phyloP scores from a whole-genome alignment of 257 asterid genomes.

The Scutellaria minor region DNA sequence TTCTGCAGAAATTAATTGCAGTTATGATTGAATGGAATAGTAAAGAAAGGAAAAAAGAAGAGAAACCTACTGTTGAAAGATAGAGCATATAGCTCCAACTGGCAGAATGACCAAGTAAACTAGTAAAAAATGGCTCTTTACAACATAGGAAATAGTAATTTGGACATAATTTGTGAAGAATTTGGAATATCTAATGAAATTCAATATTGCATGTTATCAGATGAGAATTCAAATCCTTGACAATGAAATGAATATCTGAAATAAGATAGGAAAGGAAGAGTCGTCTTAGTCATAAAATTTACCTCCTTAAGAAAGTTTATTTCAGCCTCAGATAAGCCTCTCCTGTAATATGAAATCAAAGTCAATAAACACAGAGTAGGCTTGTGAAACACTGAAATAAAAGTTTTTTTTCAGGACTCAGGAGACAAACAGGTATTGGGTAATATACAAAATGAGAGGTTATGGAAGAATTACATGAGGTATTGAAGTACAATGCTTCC shows the following conservation, averaged over 20 bases:
- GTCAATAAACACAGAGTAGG: conserved; percentile 38
- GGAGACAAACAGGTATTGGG: background rate
- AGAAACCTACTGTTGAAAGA: background rate
- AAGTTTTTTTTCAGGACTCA: conserved; percentile 5
- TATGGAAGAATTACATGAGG: conserved; percentile 13
- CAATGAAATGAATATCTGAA: conserved; percentile 21
- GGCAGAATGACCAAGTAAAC: conserved; percentile 25
- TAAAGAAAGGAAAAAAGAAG: background rate
- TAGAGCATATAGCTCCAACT: conserved; percentile 16
- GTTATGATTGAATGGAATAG: conserved; percentile 14
- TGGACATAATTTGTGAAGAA: background rate
- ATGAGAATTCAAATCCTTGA: conserved; percentile 23
- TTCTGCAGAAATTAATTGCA: conserved; percentile 55
- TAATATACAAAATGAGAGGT: background rate
- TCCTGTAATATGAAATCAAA: conserved; percentile 58
- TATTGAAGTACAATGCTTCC: conserved; percentile 8
- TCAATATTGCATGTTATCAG: conserved; percentile 6
- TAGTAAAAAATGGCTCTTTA: conserved; percentile 18
- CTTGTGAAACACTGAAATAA: conserved; percentile 14
- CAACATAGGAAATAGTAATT: conserved; percentile 1
- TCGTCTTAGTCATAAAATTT: conserved; percentile 30
- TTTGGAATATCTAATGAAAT: conserved; percentile 16
- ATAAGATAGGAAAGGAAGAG: conserved; percentile 15
- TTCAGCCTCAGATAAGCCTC: conserved; percentile 92
- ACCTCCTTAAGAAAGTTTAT: conserved; percentile 85